phyloP scores from a whole-genome alignment of 2,329 filamentous ascomycete species.

The Bipolaris victoriae region DNA sequence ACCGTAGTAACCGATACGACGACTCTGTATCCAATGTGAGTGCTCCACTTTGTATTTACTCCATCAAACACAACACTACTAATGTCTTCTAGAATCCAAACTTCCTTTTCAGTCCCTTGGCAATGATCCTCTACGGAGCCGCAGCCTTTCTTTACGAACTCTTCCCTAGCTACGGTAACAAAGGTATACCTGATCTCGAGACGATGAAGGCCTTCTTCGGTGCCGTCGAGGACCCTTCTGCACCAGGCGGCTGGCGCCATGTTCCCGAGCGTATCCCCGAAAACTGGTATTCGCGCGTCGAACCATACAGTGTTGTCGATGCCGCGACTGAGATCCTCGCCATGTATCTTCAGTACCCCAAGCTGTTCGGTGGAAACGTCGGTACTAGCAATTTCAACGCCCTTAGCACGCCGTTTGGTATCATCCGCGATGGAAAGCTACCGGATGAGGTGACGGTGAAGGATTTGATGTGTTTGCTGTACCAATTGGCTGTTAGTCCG shows the following conservation, averaged over 20 bases:
- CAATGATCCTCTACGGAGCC: constrained; percentile 51
- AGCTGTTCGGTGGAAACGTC: constrained; percentile 53
- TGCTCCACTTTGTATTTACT: background rate
- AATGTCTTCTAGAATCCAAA: constrained; percentile 27
- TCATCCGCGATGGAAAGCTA: constrained; percentile 51
- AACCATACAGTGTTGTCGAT: constrained; percentile 45
- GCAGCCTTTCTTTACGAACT: constrained; percentile 54
- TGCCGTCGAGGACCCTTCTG: constrained; percentile 45
- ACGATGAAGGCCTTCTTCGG: constrained; percentile 48
- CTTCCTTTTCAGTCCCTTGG: constrained; percentile 53
- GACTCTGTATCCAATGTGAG: constrained; percentile 44
- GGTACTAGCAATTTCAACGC: constrained; percentile 49
- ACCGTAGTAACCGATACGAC: constrained; percentile 50
- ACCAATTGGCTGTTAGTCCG: constrained; percentile 49
- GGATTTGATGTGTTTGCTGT: constrained; percentile 51
- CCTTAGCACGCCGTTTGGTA: constrained; percentile 44
- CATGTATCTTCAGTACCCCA: constrained; percentile 52
- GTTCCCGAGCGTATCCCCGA: constrained; percentile 50
- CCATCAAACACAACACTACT: background rate
- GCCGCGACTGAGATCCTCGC: constrained; percentile 50
- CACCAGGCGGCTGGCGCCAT: constrained; percentile 47
- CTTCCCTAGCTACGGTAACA: constrained; percentile 42
- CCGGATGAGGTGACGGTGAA: constrained; percentile 28
- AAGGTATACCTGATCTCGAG: constrained; percentile 26
- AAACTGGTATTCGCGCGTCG: constrained; percentile 49